These are phyloP conservation scores for Pichia sorboxylosa DNA, from an alignment of 1,139 yeast species.

Conservation along the genomic window DNA sequence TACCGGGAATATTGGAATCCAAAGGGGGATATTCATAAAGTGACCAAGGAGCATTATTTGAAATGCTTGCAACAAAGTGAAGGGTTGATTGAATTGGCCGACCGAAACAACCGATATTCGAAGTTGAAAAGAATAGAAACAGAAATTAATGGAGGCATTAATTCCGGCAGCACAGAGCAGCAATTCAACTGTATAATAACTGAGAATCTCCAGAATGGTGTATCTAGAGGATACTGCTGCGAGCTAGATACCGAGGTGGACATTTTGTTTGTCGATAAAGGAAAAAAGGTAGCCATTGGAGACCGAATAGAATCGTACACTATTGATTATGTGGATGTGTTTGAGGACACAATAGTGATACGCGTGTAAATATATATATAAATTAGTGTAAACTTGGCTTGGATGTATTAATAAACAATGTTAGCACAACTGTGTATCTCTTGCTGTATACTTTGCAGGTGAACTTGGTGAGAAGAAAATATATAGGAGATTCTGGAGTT, in stretches of 20 bases:
- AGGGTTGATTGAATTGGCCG: constrained; percentile 8
- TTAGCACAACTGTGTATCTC: no score
- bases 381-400: no score
- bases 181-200: constrained; percentile 8
- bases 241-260: constrained; percentile 40
- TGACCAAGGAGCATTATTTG: constrained; percentile 7
- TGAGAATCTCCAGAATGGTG: constrained; percentile 1
- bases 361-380: no score
- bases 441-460: no score
- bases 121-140: constrained; percentile 1
- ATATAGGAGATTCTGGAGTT: no score
- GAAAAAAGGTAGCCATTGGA: constrained; percentile 24
- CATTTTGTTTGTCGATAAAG: constrained; percentile 19
- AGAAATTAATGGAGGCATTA: constrained; percentile 10
- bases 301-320: constrained; percentile 31
- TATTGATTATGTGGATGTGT: constrained; percentile 29
- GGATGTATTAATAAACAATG: no score
- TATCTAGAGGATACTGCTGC: constrained; percentile 34
- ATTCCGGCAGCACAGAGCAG: neutral
- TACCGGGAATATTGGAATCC: constrained; percentile 7
- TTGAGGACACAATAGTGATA: constrained; percentile 28
- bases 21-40: constrained; percentile 5
- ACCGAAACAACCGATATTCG: constrained; percentile 7
- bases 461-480: neutral
- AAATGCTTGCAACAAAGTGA: constrained; percentile 9